These are phyloP conservation scores for Xerocomus brunneocitrinus DNA, from an alignment of 768 basidiomycete genomes.

Conservation along the genomic window DNA sequence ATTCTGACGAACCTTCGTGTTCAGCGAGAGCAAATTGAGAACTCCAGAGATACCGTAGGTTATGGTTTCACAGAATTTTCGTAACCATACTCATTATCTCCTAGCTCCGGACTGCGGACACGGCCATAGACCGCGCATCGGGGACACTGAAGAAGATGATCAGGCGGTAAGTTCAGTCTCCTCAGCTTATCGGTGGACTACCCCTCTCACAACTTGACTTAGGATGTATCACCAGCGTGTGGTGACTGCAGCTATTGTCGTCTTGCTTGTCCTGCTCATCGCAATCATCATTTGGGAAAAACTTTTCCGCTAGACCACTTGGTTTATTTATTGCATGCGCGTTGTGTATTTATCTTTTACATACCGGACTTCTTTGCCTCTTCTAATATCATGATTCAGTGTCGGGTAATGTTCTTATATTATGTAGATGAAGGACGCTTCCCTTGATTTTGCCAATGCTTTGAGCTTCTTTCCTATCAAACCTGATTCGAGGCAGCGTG, in stretches of 20 bases:
- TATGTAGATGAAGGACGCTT: conserved; percentile 34
- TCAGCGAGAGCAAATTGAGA: conserved; percentile 94
- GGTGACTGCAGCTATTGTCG: conserved; percentile 81
- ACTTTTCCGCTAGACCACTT: conserved; percentile 39
- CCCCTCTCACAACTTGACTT: conserved; percentile 17
- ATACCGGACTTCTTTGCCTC: conserved; percentile 11
- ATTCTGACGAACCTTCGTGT: conserved; percentile 79
- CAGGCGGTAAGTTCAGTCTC: conserved; percentile 59
- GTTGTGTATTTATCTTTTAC: conserved; percentile 26
- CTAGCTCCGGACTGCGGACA: conserved; percentile 82
- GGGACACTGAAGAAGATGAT: conserved; percentile 95
- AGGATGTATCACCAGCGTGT: conserved; percentile 98
- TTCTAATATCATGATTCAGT: neutral
- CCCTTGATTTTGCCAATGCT: conserved; percentile 16
- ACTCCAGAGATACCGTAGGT: conserved; percentile 82
- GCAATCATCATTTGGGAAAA: conserved; percentile 79
- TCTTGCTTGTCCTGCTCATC: conserved; percentile 81
- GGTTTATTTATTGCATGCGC: conserved; percentile 14
- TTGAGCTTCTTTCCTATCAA: conserved; percentile 19
- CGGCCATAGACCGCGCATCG: conserved; percentile 85
- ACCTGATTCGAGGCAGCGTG: conserved; percentile 18
- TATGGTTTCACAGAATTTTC: neutral
- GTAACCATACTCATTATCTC: neutral
- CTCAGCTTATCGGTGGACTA: conserved; percentile 4
- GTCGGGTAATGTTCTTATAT: conserved; percentile 6